Conservation (phyloP, 1,139 yeast species). For the Scheffersomyces illinoinensis region DNA sequence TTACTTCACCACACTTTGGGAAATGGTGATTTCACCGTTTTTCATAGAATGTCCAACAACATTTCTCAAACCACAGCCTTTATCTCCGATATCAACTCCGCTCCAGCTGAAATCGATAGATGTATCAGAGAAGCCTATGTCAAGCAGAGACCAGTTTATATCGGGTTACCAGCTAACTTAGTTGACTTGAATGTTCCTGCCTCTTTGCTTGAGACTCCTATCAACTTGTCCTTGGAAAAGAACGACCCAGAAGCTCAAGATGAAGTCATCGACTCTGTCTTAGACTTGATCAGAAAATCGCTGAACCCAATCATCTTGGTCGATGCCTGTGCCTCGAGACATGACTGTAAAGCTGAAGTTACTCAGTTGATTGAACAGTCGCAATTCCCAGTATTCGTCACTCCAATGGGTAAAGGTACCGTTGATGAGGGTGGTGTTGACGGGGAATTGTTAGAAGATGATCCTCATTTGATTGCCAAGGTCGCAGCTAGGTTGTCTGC, state of each 20-base stretch:
- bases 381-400: slow-evolving; percentile 80
- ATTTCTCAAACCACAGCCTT: slow-evolving; percentile 67
- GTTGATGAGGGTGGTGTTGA: slow-evolving; percentile 60
- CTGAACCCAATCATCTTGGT: slow-evolving; percentile 73
- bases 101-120: slow-evolving; percentile 71
- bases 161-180: slow-evolving; percentile 82
- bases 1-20: slow-evolving; percentile 48
- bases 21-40: slow-evolving; percentile 47
- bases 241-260: slow-evolving; percentile 71
- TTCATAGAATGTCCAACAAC: slow-evolving; percentile 56
- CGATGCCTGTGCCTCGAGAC: slow-evolving; percentile 87
- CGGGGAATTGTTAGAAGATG: slow-evolving; percentile 27
- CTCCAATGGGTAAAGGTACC: slow-evolving; percentile 89
- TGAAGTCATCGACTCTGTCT: slow-evolving; percentile 64
- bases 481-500: slow-evolving; percentile 24
- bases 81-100: slow-evolving; percentile 60
- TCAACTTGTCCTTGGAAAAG: slow-evolving; percentile 59
- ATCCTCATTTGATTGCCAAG: slow-evolving; percentile 26
- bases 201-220: slow-evolving; percentile 56
- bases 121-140: slow-evolving; percentile 72
- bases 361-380: slow-evolving; percentile 63
- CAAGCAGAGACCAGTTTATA: slow-evolving; percentile 78
- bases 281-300: slow-evolving; percentile 54
- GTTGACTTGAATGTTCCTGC: slow-evolving; percentile 65
- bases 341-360: slow-evolving; percentile 65